Evolutionary conservation across 2,329 filamentous ascomycete species (phyloP), one percentile per base, ranked within the genome.

Genomic region (Hortaea sp.): DNA sequence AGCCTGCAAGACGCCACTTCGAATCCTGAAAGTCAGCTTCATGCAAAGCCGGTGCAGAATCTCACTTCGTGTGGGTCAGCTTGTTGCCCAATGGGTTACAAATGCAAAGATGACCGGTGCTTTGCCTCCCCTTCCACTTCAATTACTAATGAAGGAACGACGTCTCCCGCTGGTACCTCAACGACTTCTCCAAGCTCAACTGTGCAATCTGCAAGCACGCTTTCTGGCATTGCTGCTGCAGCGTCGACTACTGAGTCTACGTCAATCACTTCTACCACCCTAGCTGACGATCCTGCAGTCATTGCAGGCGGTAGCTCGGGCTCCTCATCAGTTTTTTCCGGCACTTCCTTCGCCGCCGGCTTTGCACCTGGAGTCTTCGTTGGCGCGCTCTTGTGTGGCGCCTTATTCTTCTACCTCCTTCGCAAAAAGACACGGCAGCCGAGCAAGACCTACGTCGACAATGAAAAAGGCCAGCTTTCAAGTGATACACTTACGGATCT

Each of bases 41-140:
- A 87, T 65, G 84, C 84, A 0, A 73, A 78, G 6, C 75, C 84
- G 29, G 69, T 71, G 12, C 70, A 74, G 7, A 66, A 69, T 7
- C 68, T 88, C 10, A 64, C 68, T 1, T 71, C 65, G 13, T 88
- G 85, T 55, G 81, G 75, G 10, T 61, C 56, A 12, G 63, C 55
- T 45, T 89, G 84, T 65, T 89, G 85, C 60, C 84, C 85, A 0
- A 81, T 82, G 63, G 85, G 85, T 2, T 88, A 82, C 65, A 67
- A 69, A 1, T 89, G 85, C 66, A 64, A 42, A 7, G 13, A 12
- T 20, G 41, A 40, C 9, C 38, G 44, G 13, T 39, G 44, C 39
- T 32, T 29, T n/a, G 37, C 37, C 7, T 13, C 3, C 20, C 20
- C 20, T 20, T 20, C 20, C 20, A 20, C 20, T 20, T 20, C 20